phyloP scores from a whole-genome alignment of 108 stramenopile genomes.

The Parmales sp. region DNA sequence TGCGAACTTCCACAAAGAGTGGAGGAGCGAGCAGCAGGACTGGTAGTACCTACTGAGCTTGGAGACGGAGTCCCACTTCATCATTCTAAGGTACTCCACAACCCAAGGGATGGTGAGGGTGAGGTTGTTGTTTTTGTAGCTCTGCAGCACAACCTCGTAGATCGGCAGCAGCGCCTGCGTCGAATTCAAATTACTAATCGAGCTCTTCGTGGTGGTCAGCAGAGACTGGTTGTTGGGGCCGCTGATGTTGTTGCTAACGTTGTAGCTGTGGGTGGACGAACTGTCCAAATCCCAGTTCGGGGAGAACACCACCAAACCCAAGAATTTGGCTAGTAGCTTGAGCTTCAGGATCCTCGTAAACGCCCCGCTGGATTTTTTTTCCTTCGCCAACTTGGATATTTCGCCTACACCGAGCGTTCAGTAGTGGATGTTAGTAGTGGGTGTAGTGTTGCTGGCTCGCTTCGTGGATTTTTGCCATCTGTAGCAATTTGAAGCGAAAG shows the following conservation, averaged over 20 bases:
- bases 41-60: background rate
- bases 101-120: conserved; percentile 48
- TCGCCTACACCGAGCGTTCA: too few species aligned
- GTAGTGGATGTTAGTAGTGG: too few species aligned
- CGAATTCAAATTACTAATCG: background rate
- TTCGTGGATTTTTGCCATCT: too few species aligned
- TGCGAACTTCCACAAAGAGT: background rate
- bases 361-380: conserved; percentile 29
- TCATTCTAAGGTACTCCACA: conserved; percentile 54
- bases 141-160: conserved; percentile 28
- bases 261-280: background rate
- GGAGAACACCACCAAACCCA: conserved; percentile 60
- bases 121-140: conserved; percentile 30
- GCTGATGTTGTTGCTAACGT: background rate
- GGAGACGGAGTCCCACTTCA: conserved; percentile 45
- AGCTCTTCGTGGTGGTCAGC: conserved; percentile 9
- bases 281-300: conserved; percentile 48
- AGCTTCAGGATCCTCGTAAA: conserved; percentile 38
- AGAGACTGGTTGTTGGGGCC: conserved; percentile 12
- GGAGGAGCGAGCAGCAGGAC: background rate
- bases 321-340: conserved; percentile 54
- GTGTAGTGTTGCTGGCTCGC: too few species aligned
- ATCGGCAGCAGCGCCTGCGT: background rate
- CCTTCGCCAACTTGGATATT: conserved; percentile 17
- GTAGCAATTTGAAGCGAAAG: too few species aligned